Evolutionary conservation across 179 eudicot species (phyloP).

Genomic region (Actinidia arguta): DNA sequence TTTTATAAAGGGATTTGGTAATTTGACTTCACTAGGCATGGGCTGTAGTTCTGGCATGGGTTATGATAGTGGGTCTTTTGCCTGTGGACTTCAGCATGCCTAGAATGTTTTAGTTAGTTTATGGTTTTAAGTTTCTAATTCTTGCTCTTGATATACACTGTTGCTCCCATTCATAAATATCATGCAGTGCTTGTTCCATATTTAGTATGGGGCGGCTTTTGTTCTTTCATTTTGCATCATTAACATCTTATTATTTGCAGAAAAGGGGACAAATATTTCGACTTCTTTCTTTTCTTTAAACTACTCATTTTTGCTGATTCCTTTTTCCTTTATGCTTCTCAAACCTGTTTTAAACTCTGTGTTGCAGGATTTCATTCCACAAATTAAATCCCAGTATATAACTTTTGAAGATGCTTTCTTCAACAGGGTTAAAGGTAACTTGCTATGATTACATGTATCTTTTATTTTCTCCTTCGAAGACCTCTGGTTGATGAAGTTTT

Average conservation of each 20-base stretch:
- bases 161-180: not conserved
- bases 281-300: not conserved
- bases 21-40: too few relatives aligned
- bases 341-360: slow-evolving; percentile 9
- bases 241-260: not conserved
- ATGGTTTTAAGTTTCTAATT: too few relatives aligned
- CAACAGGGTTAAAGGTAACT: slow-evolving; percentile 60
- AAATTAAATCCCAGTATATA: slow-evolving; percentile 39
- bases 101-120: too few relatives aligned
- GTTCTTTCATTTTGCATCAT: not conserved
- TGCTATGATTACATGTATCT: not conserved
- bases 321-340: not conserved
- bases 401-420: slow-evolving; percentile 66
- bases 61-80: too few relatives aligned
- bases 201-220: not conserved
- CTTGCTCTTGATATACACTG: too few relatives aligned
- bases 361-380: slow-evolving; percentile 66
- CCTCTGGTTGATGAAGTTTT: not conserved
- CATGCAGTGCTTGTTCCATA: not conserved
- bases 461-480: slow-evolving; percentile 2
- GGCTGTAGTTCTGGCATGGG: too few relatives aligned
- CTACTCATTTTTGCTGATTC: not conserved
- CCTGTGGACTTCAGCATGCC: too few relatives aligned
- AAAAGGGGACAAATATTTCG: not conserved
- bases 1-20: too few relatives aligned